Evolutionary conservation across 2,329 filamentous ascomycete species (phyloP), one percentile per base, ranked within the genome.

Genomic region (Lasiodiplodia gonubiensis): DNA sequence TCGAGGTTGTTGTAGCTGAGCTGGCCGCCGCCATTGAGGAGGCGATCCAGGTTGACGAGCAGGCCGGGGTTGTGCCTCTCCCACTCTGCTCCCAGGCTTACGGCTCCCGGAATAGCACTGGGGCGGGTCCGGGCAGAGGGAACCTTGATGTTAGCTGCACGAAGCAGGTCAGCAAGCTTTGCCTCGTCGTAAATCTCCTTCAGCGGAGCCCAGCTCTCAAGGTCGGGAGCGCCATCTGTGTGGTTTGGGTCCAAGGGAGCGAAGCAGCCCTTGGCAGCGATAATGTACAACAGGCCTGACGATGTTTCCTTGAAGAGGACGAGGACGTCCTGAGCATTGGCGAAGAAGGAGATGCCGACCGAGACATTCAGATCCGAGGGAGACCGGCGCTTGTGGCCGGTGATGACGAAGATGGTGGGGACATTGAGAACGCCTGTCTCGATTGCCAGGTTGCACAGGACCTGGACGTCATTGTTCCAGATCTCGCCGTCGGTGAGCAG

Each of bases 191-290:
- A 49, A 33, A 75, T 72, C 10, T 61, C 35, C 18, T 68, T 70
- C 30, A 76, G 49, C 2, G 70, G 68, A 4, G 55, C 66, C 75
- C 75, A 77, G 37, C 57, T 71, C 12, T 64, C 51, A 27, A 75
- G 69, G 33, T 74, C 71, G 21, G 69, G 69, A 49, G 69, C 67
- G 4, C 67, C 68, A 59, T n/a, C 67, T 0, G 11, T 11, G 12
- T 14, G 37, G 23, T 49, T 48, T 14, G 55, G 10, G 3, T 27
- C 69, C 18, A 76, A 54, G 2, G 71, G 42, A 5, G 69, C 68
- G 60, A 78, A 78, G 61, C 72, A 74, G 12, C 76, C 76, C 67
- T 78, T 78, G 2, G 70, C 74, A 21, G 74, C 74, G 35, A 78
- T 72, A 4, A 76, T 67, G 49, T 71, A 74, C 2, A 78, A 61